phyloP scores from a whole-genome alignment of 768 basidiomycete genomes.

The Termitomyces sp. region DNA sequence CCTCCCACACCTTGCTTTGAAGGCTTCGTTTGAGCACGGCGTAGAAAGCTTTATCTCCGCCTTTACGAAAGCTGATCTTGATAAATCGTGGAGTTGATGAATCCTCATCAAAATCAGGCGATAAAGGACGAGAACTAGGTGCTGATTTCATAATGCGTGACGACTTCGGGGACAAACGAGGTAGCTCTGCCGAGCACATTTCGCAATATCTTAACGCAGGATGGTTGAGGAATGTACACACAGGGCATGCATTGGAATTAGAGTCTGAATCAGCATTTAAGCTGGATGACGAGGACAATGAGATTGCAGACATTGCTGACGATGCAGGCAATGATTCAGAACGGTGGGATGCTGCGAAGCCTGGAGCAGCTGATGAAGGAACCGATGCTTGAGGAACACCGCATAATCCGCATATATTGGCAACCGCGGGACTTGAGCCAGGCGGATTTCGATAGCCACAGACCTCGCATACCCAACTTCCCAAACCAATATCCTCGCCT shows the following conservation, averaged over 20 bases:
- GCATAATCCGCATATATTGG: conserved; percentile 73
- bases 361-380: conserved; percentile 16
- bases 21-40: conserved; percentile 65
- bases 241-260: conserved; percentile 59
- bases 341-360: conserved; percentile 20
- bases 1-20: conserved; percentile 74
- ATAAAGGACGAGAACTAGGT: conserved; percentile 58
- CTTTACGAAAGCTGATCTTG: conserved; percentile 86
- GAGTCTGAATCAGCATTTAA: conserved; percentile 24
- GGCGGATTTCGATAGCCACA: conserved; percentile 82
- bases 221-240: conserved; percentile 92
- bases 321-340: conserved; percentile 33
- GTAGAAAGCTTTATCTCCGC: conserved; percentile 85
- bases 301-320: conserved; percentile 27
- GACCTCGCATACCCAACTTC: conserved; percentile 83
- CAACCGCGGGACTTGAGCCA: conserved; percentile 61
- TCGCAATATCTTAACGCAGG: conserved; percentile 71
- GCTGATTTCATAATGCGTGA: conserved; percentile 45
- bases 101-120: conserved; percentile 37
- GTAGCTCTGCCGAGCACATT: conserved; percentile 75
- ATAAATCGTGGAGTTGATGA: conserved; percentile 42
- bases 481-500: conserved; percentile 29
- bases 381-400: conserved; percentile 60
- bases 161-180: conserved; percentile 18
- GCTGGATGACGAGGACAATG: conserved; percentile 28